phyloP scores from a whole-genome alignment of 2,329 filamentous ascomycete species.

The Ophiocordyceps camponoti-saundersi region DNA sequence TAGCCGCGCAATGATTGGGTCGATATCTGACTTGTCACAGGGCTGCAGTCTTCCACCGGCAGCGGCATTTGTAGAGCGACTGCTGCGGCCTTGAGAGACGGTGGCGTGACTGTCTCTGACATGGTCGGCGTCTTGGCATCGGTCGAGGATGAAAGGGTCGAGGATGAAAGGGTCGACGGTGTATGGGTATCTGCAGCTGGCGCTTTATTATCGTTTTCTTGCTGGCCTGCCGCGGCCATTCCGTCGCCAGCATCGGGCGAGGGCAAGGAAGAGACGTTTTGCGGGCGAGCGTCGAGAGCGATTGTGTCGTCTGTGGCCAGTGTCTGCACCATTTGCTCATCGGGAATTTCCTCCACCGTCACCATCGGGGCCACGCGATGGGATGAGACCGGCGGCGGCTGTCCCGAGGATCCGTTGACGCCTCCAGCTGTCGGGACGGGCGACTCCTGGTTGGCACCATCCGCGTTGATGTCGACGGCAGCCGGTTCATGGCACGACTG shows the following conservation, averaged over 20 bases:
- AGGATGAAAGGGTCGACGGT: conserved; percentile 1
- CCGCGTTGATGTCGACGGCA: not conserved
- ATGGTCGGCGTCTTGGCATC: conserved; percentile 1
- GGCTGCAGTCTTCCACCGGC: not conserved
- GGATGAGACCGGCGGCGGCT: not conserved
- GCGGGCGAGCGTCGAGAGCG: not conserved
- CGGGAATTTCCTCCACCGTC: too few species aligned
- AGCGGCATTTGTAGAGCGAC: not conserved
- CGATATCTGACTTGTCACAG: not conserved
- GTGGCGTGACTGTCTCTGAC: not conserved
- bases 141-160: not conserved
- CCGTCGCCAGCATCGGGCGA: not conserved
- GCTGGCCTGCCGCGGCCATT: not conserved
- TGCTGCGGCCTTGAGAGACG: not conserved
- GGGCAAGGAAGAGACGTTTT: not conserved
- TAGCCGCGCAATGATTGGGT: not conserved
- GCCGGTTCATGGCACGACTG: not conserved
- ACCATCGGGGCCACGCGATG: too few species aligned
- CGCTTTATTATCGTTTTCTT: not conserved
- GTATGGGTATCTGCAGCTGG: not conserved
- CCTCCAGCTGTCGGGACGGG: not conserved
- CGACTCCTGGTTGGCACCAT: not conserved
- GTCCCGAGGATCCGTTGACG: not conserved
- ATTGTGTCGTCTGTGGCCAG: not conserved
- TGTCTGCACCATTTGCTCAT: not conserved